A percentile compares a stretch with the other conserved stretches of the same genome.
phyloP scores from a whole-genome alignment of 1,284 basidiomycete genomes.

The Veloboletus limbatus region DNA sequence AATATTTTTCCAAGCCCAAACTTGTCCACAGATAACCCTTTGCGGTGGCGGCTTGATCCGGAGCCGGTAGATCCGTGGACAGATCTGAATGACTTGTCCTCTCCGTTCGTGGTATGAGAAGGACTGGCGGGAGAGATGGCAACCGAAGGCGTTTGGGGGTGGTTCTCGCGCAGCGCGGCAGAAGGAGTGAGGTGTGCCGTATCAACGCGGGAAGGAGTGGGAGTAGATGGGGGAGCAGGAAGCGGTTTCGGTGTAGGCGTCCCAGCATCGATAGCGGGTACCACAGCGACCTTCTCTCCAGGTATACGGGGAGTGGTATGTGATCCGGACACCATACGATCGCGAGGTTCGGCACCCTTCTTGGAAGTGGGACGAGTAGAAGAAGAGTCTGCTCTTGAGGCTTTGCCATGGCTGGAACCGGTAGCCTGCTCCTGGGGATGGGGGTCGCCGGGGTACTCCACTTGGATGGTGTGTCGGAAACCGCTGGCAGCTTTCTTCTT shows the following conservation, averaged over 20 bases:
- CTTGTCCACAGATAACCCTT: conserved; percentile 70
- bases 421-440: conserved; percentile 21
- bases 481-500: conserved; percentile 39
- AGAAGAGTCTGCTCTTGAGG: conserved; percentile 15
- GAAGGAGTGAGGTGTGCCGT: conserved; percentile 22
- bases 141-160: conserved; percentile 37
- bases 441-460: conserved; percentile 70
- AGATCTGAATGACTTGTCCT: conserved; percentile 37
- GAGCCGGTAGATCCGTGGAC: conserved; percentile 37
- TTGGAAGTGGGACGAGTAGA: conserved; percentile 15
- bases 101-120: conserved; percentile 37
- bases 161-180: conserved; percentile 25
- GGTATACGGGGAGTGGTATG: conserved; percentile 5
- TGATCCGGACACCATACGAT: conserved; percentile 18
- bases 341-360: conserved; percentile 14
- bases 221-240: conserved; percentile 21
- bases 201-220: conserved; percentile 22
- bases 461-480: conserved; percentile 85
- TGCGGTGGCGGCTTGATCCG: conserved; percentile 52
- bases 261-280: conserved; percentile 3
- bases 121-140: conserved; percentile 51
- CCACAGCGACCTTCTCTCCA: conserved; percentile 20
- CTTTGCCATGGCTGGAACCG: conserved; percentile 22
- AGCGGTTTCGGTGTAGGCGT: conserved; percentile 19
- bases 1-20: conserved; percentile 71